Percentiles rank a stretch among this genome's conserved stretches.
Conservation (phyloP, 2,329 filamentous ascomycete genomes). For the Aplosporella prunicola region DNA sequence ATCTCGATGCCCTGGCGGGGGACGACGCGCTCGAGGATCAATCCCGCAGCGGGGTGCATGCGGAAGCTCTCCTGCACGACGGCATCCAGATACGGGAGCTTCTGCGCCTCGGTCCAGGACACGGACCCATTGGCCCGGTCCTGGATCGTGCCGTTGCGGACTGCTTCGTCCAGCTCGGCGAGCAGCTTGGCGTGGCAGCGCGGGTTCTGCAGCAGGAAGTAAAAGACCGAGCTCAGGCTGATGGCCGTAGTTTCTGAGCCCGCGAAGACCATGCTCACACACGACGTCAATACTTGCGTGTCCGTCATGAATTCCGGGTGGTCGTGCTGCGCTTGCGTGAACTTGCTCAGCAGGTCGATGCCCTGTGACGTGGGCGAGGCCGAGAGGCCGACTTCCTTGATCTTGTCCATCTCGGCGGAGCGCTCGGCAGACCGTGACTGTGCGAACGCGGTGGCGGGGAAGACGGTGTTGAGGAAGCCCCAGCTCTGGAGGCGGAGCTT, state of each 20-base stretch:
- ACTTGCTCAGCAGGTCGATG: conserved; percentile 60
- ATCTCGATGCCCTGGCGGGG: conserved; percentile 56
- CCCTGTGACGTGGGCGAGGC: conserved; percentile 21
- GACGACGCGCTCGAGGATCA: conserved; percentile 65
- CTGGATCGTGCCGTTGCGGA: conserved; percentile 39
- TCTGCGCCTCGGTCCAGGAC: conserved; percentile 59
- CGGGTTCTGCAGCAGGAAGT: conserved; percentile 60
- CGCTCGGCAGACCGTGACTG: conserved; percentile 58
- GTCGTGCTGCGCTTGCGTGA: conserved; percentile 57
- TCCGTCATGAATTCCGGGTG: conserved; percentile 65
- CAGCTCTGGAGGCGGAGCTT: conserved; percentile 58
- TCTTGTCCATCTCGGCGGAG: conserved; percentile 43
- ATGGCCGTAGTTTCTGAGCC: conserved; percentile 76
- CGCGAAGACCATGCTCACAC: conserved; percentile 62
- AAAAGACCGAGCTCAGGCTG: conserved; percentile 60
- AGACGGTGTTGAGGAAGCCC: conserved; percentile 58
- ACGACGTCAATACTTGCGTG: conserved; percentile 58
- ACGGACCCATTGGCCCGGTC: conserved; percentile 47
- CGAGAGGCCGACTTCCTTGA: conserved; percentile 32
- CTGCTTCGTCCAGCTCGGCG: conserved; percentile 53
- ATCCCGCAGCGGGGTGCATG: conserved; percentile 62
- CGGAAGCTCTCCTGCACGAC: conserved; percentile 71
- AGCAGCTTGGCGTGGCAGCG: conserved; percentile 45
- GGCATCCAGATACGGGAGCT: conserved; percentile 66
- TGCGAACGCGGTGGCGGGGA: conserved; percentile 65